phyloP scores from a whole-genome alignment of 2,329 filamentous ascomycete genomes.

The Zalaria sp. region DNA sequence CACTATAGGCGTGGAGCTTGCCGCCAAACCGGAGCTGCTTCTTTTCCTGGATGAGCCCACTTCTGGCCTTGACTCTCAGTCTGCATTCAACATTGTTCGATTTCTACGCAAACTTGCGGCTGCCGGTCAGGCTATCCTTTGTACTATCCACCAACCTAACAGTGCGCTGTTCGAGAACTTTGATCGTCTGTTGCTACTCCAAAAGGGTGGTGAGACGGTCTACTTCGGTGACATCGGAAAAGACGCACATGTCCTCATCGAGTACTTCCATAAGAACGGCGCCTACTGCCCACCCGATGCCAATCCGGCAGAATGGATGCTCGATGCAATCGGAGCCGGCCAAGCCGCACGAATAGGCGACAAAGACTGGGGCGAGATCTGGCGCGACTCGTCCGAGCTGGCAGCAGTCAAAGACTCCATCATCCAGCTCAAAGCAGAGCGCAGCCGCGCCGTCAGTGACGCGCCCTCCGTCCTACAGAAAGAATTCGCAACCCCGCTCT shows the following conservation, averaged over 20 bases:
- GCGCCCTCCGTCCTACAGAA: conserved; percentile 40
- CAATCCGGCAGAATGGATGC: conserved; percentile 62
- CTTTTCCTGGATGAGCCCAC: conserved; percentile 49
- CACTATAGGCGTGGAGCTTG: conserved; percentile 38
- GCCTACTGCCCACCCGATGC: conserved; percentile 43
- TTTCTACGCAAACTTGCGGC: conserved; percentile 48
- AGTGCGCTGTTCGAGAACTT: conserved; percentile 30
- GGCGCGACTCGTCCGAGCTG: conserved; percentile 59
- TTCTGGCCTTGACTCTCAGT: conserved; percentile 48
- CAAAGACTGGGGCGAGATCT: conserved; percentile 69
- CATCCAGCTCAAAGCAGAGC: conserved; percentile 47
- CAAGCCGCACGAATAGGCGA: conserved; percentile 57
- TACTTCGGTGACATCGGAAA: conserved; percentile 35
- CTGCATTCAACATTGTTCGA: conserved; percentile 47
- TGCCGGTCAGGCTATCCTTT: conserved; percentile 30
- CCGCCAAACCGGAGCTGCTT: conserved; percentile 39
- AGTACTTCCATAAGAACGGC: conserved; percentile 41
- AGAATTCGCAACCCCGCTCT: conserved; percentile 70
- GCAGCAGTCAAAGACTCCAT: conserved; percentile 54
- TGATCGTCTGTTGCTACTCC: conserved; percentile 28
- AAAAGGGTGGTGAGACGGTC: conserved; percentile 28
- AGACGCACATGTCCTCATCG: conserved; percentile 24
- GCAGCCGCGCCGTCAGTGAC: conserved; percentile 33
- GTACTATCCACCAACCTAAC: conserved; percentile 32
- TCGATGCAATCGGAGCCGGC: conserved; percentile 69